Base-by-base conservation (phyloP, 1,139 yeast genomes). In the Yarrowia galli region DNA sequence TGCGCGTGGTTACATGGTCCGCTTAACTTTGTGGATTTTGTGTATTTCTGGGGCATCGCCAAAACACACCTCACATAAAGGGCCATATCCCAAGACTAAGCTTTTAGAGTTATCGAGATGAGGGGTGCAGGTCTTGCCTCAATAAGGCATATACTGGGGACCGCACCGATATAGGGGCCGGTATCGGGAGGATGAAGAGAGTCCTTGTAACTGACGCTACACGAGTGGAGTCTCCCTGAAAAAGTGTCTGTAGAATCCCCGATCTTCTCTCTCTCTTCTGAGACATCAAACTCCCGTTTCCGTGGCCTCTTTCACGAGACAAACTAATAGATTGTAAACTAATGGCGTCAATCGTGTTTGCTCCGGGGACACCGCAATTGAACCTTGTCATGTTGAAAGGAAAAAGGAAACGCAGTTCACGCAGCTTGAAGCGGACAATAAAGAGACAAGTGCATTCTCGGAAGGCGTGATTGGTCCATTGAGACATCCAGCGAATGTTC, bases 111-210 rank as follows among this genome's bases (percentile, higher is more conserved):
- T 58, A 58, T 58, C 49, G 64, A 58, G 40, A 58, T 58, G 64
- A 58, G 64, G 64, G 64, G 64, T 58, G 64, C 64, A 54, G 46
- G 23, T 25, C 60, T 38, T 36, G 60, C 60, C 35, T 54, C 7
- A 54, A 23, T 54, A 40, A 40, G 48, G 61, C 61, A 58, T 42
- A 40, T 56, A 18, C 42, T 25, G 51, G 32, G 18, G 42, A 3
- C 18, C 4, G 16, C 23, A 28, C 28, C 64, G 64, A 42, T 28
- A 38, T 43, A 58, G 64, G 49, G 46, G 51, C 40, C 64, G 64
- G 64, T 58, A 58, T 43, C 64, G 64, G 53, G 35, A n/a, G n/a
- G 9, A 6, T 3, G 43, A 7, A 20, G 20, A 25, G 35, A 35
- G 51, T 2, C 5, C 3, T 7, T 35, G 12, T 7, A 12, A 35